Percentiles rank a stretch among this genome's conserved stretches.
Conservation (phyloP, 2,329 filamentous ascomycete genomes). For the Coleophoma crateriformis region DNA sequence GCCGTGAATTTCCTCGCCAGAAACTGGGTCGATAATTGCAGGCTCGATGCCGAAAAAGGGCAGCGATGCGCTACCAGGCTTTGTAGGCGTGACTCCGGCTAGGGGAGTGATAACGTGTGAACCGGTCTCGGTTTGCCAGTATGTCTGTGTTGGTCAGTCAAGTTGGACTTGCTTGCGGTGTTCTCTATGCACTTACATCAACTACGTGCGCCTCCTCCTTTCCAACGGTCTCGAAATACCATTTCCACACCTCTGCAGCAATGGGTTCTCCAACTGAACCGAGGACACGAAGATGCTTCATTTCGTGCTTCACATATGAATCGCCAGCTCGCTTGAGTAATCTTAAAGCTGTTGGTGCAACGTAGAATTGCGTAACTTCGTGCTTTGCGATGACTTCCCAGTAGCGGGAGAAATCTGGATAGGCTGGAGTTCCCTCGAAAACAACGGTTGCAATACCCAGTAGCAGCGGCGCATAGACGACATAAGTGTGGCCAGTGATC, state of each 20-base stretch:
- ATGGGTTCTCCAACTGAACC: constrained; percentile 97
- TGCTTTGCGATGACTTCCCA: constrained; percentile 98
- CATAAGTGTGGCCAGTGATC: constrained; percentile 98
- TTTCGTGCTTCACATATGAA: constrained; percentile 81
- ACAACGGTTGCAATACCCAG: constrained; percentile 93
- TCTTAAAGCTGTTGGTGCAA: constrained; percentile 88
- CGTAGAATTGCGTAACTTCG: constrained; percentile 95
- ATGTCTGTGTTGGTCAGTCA: constrained; percentile 57
- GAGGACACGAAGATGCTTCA: constrained; percentile 84
- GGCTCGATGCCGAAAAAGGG: constrained; percentile 99
- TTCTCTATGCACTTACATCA: constrained; percentile 60
- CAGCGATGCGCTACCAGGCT: constrained; percentile 90
- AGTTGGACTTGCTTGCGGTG: too few relatives aligned
- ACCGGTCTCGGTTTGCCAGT: constrained; percentile 99
- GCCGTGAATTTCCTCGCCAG: constrained; percentile 85
- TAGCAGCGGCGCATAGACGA: constrained; percentile 91
- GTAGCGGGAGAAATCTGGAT: constrained; percentile 96
- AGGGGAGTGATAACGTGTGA: constrained; percentile 94
- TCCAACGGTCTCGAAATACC: constrained; percentile 95
- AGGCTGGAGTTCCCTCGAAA: constrained; percentile 95
- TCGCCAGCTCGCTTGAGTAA: constrained; percentile 93
- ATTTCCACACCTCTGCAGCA: constrained; percentile 98
- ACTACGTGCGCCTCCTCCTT: constrained; percentile 91
- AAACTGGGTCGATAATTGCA: constrained; percentile 93
- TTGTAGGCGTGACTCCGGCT: constrained; percentile 89